Evolutionary conservation across 495 filamentous ascomycete species (phyloP).

Genomic region (Hypoxylon rickii): DNA sequence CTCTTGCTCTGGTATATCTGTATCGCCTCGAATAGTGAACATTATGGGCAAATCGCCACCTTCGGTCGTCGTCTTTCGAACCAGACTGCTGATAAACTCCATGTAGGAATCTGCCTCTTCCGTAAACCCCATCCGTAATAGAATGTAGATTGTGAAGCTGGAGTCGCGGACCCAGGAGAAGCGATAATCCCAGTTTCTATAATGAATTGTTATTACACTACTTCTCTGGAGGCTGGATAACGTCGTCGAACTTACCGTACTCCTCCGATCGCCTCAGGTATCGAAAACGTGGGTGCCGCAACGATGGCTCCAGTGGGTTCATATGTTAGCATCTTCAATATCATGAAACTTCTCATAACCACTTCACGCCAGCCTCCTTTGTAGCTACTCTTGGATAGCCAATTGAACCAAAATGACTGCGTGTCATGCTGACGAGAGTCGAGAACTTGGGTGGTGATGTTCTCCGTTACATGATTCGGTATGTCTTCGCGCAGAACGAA

Average conservation of each 20-base stretch:
- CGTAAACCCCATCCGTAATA: conserved; percentile 74
- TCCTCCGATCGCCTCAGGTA: conserved; percentile 74
- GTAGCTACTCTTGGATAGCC: conserved; percentile 70
- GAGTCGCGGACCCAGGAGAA: conserved; percentile 77
- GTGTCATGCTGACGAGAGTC: conserved; percentile 67
- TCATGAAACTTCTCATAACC: conserved; percentile 68
- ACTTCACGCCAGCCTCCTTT: conserved; percentile 73
- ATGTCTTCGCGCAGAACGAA: conserved; percentile 66
- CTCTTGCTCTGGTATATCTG: conserved; percentile 70
- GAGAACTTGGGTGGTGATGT: conserved; percentile 58
- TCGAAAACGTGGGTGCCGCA: conserved; percentile 61
- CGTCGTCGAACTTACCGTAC: conserved; percentile 41
- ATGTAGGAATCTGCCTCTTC: conserved; percentile 75
- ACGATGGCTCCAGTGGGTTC: conserved; percentile 57
- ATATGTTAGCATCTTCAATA: conserved; percentile 74
- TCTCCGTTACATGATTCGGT: conserved; percentile 53
- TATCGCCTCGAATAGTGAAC: conserved; percentile 75
- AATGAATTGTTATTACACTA: neutral
- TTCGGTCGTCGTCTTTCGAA: conserved; percentile 52
- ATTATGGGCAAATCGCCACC: conserved; percentile 71
- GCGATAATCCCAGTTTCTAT: conserved; percentile 77
- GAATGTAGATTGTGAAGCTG: conserved; percentile 75
- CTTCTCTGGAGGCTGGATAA: neutral
- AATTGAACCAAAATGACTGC: conserved; percentile 69
- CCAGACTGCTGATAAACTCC: conserved; percentile 70